These are phyloP conservation scores for Scheffersomyces segobiensis DNA, from an alignment of 1,139 yeast genomes.

Conservation along the genomic window DNA sequence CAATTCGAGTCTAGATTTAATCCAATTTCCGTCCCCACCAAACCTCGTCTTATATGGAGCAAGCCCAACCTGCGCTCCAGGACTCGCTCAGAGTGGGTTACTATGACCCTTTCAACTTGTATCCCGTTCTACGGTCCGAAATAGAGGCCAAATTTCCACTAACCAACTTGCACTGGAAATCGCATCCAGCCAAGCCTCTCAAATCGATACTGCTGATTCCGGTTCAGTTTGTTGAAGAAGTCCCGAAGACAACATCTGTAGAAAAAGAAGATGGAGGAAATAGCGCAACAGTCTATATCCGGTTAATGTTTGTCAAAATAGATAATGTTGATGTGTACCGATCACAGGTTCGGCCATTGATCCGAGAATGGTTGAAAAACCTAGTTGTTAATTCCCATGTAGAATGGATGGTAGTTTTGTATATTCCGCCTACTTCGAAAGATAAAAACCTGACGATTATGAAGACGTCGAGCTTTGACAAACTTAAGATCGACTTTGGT, in stretches of 20 bases:
- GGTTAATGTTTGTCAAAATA: slow-evolving; percentile 68
- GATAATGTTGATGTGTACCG: slow-evolving; percentile 74
- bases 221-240: slow-evolving; percentile 62
- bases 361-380: slow-evolving; percentile 74
- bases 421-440: slow-evolving; percentile 46
- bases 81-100: slow-evolving; percentile 57
- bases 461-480: slow-evolving; percentile 61
- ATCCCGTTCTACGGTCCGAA: slow-evolving; percentile 52
- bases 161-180: slow-evolving; percentile 79
- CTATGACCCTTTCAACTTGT: slow-evolving; percentile 83
- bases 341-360: slow-evolving; percentile 74
- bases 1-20: neutral
- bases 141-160: slow-evolving; percentile 60
- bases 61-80: slow-evolving; percentile 16
- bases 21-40: neutral
- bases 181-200: slow-evolving; percentile 52
- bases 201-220: slow-evolving; percentile 69
- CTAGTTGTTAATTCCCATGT: slow-evolving; percentile 43
- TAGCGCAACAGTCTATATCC: slow-evolving; percentile 45
- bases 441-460: slow-evolving; percentile 44
- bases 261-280: neutral
- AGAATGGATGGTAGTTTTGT: slow-evolving; percentile 68
- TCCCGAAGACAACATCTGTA: slow-evolving; percentile 30
- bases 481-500: slow-evolving; percentile 67
- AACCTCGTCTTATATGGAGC: neutral